Evolutionary conservation across 805 yeast genomes (phyloP).

Genomic region (Zygosaccharomyces pseudorouxii): DNA sequence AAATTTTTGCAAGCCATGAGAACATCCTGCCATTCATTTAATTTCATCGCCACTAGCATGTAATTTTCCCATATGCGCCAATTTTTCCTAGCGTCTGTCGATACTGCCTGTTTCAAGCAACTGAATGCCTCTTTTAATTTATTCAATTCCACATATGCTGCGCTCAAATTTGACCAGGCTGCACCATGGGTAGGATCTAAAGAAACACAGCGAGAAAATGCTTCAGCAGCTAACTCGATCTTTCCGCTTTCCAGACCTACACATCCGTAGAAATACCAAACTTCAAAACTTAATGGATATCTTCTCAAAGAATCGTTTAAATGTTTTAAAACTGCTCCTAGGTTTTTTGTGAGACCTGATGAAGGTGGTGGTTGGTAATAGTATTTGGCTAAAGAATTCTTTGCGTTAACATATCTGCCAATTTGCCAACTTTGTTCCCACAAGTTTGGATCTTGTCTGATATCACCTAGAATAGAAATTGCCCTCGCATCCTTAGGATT

Average conservation of each 20-base stretch:
- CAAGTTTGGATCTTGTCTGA: constrained; percentile 63
- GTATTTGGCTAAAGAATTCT: constrained; percentile 72
- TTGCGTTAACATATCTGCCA: constrained; percentile 80
- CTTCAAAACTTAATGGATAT: constrained; percentile 69
- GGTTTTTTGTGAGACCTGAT: constrained; percentile 49
- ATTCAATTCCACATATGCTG: constrained; percentile 61
- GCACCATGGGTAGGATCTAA: constrained; percentile 74
- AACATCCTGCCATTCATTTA: constrained; percentile 87
- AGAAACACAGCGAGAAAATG: constrained; percentile 85
- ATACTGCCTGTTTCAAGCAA: constrained; percentile 76
- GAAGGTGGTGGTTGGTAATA: constrained; percentile 60
- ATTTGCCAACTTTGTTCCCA: constrained; percentile 89
- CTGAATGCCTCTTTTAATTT: constrained; percentile 75
- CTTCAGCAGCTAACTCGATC: constrained; percentile 79
- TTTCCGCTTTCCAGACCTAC: constrained; percentile 70
- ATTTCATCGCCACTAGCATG: constrained; percentile 70
- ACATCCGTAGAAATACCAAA: constrained; percentile 93
- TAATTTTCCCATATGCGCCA: constrained; percentile 93
- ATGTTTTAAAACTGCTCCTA: constrained; percentile 54
- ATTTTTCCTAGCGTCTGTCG: constrained; percentile 64
- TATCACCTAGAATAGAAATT: constrained; percentile 78
- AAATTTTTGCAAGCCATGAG: constrained; percentile 66
- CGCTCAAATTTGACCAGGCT: constrained; percentile 90
- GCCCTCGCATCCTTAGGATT: constrained; percentile 80
- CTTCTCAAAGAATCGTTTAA: constrained; percentile 68